Conservation (phyloP, 306 rosid species). For the Dalbergia cultrata region DNA sequence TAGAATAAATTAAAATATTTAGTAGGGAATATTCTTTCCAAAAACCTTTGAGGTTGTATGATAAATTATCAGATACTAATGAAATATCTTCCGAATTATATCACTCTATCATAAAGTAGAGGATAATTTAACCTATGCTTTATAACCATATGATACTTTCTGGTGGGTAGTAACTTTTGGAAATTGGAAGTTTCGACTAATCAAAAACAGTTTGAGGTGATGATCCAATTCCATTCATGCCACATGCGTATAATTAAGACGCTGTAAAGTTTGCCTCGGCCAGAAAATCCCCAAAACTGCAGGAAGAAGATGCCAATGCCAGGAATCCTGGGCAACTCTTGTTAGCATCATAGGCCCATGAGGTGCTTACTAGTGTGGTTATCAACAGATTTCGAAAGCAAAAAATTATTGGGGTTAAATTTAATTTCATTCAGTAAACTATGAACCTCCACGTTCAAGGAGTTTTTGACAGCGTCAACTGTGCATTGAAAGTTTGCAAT, state of each 20-base stretch:
- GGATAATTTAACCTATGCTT: too few species aligned
- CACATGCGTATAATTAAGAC: neutral
- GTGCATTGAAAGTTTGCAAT: neutral
- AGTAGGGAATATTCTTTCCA: neutral
- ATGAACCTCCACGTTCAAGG: neutral
- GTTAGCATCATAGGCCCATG: neutral
- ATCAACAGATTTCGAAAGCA: neutral
- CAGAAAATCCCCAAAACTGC: neutral
- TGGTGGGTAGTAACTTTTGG: too few species aligned
- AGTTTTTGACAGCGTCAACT: neutral
- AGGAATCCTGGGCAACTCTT: neutral
- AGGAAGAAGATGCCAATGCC: neutral
- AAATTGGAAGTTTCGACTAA: neutral
- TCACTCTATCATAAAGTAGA: too few species aligned
- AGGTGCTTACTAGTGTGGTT: neutral
- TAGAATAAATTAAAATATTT: neutral
- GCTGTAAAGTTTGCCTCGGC: constrained; percentile 1
- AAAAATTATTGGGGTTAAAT: neutral
- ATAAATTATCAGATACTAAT: too few species aligned
- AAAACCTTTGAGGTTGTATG: too few species aligned
- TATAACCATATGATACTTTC: too few species aligned
- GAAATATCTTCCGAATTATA: too few species aligned
- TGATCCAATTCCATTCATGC: neutral
- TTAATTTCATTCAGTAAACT: neutral
- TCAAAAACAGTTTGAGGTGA: neutral